These are phyloP conservation scores for Protostelium mycophagum DNA, from an alignment of 78 protist species.

Conservation along the genomic window DNA sequence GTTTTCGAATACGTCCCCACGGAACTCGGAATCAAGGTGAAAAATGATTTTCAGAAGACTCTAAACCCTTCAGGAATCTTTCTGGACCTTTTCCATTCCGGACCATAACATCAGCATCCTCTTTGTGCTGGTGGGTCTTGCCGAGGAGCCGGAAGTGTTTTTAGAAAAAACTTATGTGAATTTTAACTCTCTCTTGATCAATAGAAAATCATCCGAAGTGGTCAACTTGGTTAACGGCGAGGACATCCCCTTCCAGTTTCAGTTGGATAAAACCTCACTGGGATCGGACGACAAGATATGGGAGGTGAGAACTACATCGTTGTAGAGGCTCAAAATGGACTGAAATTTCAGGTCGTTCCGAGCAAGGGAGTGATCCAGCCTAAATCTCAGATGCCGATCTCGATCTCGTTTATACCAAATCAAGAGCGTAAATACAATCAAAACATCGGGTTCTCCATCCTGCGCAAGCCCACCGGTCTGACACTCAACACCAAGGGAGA, in stretches of 20 bases:
- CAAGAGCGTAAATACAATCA: slow-evolving; percentile 54
- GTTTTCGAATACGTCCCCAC: slow-evolving; percentile 71
- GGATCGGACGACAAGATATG: not conserved
- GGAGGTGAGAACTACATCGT: not conserved
- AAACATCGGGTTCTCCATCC: slow-evolving; percentile 36
- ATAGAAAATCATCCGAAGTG: slow-evolving; percentile 11
- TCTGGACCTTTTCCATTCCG: slow-evolving; percentile 70
- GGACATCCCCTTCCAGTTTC: slow-evolving; percentile 53
- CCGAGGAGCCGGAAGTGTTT: slow-evolving; percentile 64
- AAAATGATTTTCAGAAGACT: not conserved
- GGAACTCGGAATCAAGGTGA: not conserved
- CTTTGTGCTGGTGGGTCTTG: slow-evolving; percentile 70
- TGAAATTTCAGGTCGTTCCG: slow-evolving; percentile 29
- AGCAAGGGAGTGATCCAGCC: slow-evolving; percentile 55
- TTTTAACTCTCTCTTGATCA: slow-evolving; percentile 57
- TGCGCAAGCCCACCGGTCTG: slow-evolving; percentile 42
- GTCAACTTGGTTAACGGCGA: slow-evolving; percentile 53
- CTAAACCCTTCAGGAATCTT: slow-evolving; percentile 35
- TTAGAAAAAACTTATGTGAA: slow-evolving; percentile 33
- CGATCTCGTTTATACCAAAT: slow-evolving; percentile 48
- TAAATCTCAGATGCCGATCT: not conserved
- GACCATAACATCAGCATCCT: slow-evolving; percentile 31
- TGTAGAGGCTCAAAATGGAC: not conserved
- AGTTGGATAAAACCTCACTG: slow-evolving; percentile 25
- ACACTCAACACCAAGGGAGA: slow-evolving; percentile 76